Percentiles rank a stretch among this genome's conserved stretches.
phyloP scores from a whole-genome alignment of 768 basidiomycete genomes.

The Austroboletus eburneus region DNA sequence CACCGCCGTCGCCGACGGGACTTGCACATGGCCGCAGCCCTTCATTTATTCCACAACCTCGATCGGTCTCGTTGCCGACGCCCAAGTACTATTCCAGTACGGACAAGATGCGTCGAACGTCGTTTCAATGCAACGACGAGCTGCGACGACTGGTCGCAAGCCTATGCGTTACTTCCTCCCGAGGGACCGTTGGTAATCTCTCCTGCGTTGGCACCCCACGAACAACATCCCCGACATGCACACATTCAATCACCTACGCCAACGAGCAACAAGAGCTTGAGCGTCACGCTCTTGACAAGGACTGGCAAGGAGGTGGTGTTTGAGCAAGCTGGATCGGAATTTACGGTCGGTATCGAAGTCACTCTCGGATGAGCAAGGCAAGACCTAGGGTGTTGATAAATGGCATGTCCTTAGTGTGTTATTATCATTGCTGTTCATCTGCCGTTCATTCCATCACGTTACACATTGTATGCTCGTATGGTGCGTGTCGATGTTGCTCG shows the following conservation, averaged over 20 bases:
- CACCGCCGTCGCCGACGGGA: conserved; percentile 8
- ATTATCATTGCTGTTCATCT: conserved; percentile 18
- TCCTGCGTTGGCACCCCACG: conserved; percentile 13
- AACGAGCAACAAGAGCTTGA: conserved; percentile 12
- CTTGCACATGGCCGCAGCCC: conserved; percentile 10
- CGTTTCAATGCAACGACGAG: conserved; percentile 13
- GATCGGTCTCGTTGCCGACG: conserved; percentile 25
- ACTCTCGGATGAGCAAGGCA: conserved; percentile 26
- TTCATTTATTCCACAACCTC: conserved; percentile 18
- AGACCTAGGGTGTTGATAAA: conserved; percentile 4
- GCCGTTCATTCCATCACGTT: conserved; percentile 1
- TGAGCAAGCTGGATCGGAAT: conserved; percentile 26
- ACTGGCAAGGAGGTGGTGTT: conserved; percentile 22
- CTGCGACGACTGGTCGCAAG: conserved; percentile 28
- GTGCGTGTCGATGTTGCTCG: conserved; percentile 4
- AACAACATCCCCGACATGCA: conserved; percentile 28
- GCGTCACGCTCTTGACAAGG: conserved; percentile 7
- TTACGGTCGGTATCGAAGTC: conserved; percentile 28
- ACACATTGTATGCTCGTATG: background rate
- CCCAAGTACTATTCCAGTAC: background rate
- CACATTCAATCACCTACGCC: conserved; percentile 21
- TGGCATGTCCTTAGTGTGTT: conserved; percentile 11
- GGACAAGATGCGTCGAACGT: conserved; percentile 15
- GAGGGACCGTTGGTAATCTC: conserved; percentile 24
- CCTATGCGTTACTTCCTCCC: conserved; percentile 29